These are phyloP conservation scores for Suillus brevipes DNA, from an alignment of 768 basidiomycete genomes.

Conservation along the genomic window DNA sequence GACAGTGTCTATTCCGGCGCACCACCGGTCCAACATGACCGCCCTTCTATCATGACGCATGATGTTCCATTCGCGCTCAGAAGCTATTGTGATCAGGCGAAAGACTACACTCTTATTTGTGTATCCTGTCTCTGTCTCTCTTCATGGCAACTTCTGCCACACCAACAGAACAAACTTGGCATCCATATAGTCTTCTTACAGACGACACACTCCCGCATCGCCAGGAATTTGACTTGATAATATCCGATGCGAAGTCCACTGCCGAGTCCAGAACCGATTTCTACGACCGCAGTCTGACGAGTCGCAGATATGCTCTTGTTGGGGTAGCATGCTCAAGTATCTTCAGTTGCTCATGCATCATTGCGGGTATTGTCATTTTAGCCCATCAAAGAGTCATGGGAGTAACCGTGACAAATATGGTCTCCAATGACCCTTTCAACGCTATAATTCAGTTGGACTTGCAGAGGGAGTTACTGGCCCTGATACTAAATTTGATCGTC, in stretches of 20 bases:
- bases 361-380: constrained; percentile 23
- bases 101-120: no score
- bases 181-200: neutral
- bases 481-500: constrained; percentile 30
- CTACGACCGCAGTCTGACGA: constrained; percentile 27
- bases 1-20: no score
- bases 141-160: neutral
- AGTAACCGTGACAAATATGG: neutral
- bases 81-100: neutral
- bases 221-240: constrained; percentile 20
- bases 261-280: constrained; percentile 22
- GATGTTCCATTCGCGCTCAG: neutral
- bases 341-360: constrained; percentile 25
- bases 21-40: neutral
- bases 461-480: constrained; percentile 22
- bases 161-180: neutral
- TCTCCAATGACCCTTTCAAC: no score
- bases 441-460: neutral
- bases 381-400: constrained; percentile 14
- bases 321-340: constrained; percentile 25
- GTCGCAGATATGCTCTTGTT: constrained; percentile 24
- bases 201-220: neutral
- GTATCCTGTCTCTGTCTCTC: neutral
- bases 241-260: constrained; percentile 21
- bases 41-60: neutral